Evolutionary conservation across 768 basidiomycete genomes (phyloP).

Genomic region (Lanmaoa pseudosensibilis): DNA sequence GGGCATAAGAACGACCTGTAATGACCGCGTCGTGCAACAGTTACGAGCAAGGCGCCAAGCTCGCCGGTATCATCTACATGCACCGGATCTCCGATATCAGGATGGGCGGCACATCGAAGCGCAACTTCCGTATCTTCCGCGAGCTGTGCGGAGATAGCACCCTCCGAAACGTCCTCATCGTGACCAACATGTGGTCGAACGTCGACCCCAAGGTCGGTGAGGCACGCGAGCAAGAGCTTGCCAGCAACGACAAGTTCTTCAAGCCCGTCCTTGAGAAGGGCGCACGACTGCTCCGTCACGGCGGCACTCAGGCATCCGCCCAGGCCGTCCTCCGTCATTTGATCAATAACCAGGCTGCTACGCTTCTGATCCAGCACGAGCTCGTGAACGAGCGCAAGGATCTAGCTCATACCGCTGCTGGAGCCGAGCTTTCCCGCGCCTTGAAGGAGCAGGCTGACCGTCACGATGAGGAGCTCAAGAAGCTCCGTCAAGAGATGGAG

Average conservation of each 20-base stretch:
- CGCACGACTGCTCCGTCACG: conserved; percentile 44
- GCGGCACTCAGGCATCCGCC: conserved; percentile 41
- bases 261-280: conserved; percentile 51
- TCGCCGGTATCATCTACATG: conserved; percentile 56
- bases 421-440: conserved; percentile 51
- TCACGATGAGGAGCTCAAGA: conserved; percentile 48
- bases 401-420: conserved; percentile 53
- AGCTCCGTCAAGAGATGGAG: conserved; percentile 48
- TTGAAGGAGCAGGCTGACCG: conserved; percentile 46
- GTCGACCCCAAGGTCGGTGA: conserved; percentile 40
- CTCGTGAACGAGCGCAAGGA: conserved; percentile 49
- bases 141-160: conserved; percentile 52
- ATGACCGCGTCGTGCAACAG: conserved; percentile 8
- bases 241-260: conserved; percentile 45
- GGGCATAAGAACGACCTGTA: not conserved
- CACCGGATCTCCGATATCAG: conserved; percentile 54
- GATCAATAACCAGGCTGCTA: conserved; percentile 39
- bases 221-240: conserved; percentile 48
- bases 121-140: conserved; percentile 52
- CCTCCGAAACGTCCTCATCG: conserved; percentile 51
- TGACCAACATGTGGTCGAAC: conserved; percentile 55
- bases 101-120: conserved; percentile 50
- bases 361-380: conserved; percentile 56
- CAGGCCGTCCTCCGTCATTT: conserved; percentile 44
- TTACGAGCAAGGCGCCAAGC: conserved; percentile 37